These are phyloP conservation scores for Seiridium unicorne DNA, from an alignment of 2,329 filamentous ascomycete species.

Conservation along the genomic window DNA sequence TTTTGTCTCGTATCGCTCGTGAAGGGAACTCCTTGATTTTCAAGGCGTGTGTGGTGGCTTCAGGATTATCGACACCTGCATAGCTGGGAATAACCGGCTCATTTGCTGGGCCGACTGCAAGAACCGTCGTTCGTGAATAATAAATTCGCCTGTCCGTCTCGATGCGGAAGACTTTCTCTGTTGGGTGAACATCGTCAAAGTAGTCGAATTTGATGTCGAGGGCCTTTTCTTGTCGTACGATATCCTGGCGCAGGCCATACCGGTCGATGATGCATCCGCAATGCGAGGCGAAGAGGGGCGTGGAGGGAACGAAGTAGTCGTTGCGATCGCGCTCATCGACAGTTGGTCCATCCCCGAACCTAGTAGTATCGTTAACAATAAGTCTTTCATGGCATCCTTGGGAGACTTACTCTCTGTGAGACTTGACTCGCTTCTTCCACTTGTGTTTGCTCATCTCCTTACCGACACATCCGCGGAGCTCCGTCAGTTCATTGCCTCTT, in stretches of 20 bases:
- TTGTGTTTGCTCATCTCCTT: conserved; percentile 79
- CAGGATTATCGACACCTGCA: conserved; percentile 20
- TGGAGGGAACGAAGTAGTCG: conserved; percentile 67
- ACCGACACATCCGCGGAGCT: conserved; percentile 73
- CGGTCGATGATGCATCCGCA: conserved; percentile 55
- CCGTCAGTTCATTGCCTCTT: conserved; percentile 62
- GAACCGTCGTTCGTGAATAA: conserved; percentile 61
- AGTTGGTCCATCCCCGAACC: conserved; percentile 43
- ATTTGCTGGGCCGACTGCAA: conserved; percentile 70
- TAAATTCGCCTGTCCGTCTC: conserved; percentile 52
- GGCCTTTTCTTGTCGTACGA: conserved; percentile 61
- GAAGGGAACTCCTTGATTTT: conserved; percentile 60
- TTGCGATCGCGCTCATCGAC: conserved; percentile 68
- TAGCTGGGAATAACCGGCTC: conserved; percentile 46
- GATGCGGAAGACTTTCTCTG: conserved; percentile 63
- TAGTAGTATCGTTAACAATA: conserved; percentile 19
- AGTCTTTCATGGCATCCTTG: not conserved
- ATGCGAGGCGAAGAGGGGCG: conserved; percentile 60
- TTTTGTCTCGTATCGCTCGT: conserved; percentile 47
- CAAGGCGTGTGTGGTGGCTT: conserved; percentile 58
- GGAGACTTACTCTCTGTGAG: conserved; percentile 41
- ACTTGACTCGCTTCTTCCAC: conserved; percentile 58
- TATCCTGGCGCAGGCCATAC: conserved; percentile 54
- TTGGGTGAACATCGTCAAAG: conserved; percentile 40
- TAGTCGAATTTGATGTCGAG: conserved; percentile 59